A percentile compares a stretch with the other conserved stretches of the same genome.
These are phyloP conservation scores for Neofusicoccum ribis DNA, from an alignment of 2,329 filamentous ascomycete genomes.

Conservation along the genomic window DNA sequence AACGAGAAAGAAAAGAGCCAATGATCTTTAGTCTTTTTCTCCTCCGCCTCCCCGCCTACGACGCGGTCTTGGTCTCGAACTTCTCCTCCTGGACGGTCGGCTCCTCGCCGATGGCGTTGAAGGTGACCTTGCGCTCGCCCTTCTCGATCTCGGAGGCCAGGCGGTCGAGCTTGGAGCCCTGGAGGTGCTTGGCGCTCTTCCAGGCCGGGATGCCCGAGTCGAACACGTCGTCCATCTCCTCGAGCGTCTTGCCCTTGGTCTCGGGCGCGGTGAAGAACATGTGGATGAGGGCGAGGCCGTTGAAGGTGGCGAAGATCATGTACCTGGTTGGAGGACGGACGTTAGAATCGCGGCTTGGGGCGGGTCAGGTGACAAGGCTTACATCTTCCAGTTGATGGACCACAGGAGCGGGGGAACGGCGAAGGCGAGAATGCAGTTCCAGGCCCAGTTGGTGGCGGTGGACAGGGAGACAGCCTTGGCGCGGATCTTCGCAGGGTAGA, in stretches of 20 bases:
- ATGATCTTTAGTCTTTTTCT: too few species aligned
- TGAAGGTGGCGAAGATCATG: conserved; percentile 31
- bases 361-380: conserved; percentile 21
- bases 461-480: conserved; percentile 40
- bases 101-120: not conserved
- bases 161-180: conserved; percentile 36
- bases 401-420: conserved; percentile 47
- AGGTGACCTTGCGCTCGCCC: conserved; percentile 26
- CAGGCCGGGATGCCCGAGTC: conserved; percentile 14
- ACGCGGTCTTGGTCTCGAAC: too few species aligned
- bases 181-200: conserved; percentile 22
- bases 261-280: conserved; percentile 33
- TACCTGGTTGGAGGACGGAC: conserved; percentile 13
- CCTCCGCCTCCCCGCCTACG: too few species aligned
- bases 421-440: conserved; percentile 52
- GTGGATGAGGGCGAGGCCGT: conserved; percentile 25
- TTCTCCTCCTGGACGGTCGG: too few species aligned
- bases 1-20: too few species aligned
- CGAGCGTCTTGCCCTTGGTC: conserved; percentile 33
- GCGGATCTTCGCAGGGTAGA: conserved; percentile 36
- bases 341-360: conserved; percentile 22
- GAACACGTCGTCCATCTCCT: conserved; percentile 34
- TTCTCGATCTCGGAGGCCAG: conserved; percentile 38
- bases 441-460: conserved; percentile 41
- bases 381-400: conserved; percentile 28